These are phyloP conservation scores for Epichloe amarillans DNA, from an alignment of 2,329 filamentous ascomycete genomes.

Conservation along the genomic window DNA sequence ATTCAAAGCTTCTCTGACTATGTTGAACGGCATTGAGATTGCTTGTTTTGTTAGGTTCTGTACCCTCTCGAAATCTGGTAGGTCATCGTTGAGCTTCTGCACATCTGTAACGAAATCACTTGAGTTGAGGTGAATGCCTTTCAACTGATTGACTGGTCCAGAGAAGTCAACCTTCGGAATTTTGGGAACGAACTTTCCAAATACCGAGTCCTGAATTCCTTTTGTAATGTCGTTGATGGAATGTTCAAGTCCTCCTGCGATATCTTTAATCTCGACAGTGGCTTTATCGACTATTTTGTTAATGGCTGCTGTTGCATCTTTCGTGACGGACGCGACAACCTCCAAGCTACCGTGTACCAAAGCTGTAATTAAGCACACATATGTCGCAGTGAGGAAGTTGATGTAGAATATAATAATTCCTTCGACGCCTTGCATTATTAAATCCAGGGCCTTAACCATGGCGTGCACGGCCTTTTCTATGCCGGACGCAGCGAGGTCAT, in stretches of 20 bases:
- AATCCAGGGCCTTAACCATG: constrained; percentile 63
- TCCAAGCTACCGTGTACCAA: constrained; percentile 68
- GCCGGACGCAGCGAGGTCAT: constrained; percentile 66
- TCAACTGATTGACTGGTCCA: constrained; percentile 49
- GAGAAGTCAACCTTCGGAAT: constrained; percentile 50
- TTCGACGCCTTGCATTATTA: constrained; percentile 73
- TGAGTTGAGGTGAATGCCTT: constrained; percentile 54
- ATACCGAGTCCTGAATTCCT: constrained; percentile 30
- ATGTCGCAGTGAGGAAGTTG: constrained; percentile 81
- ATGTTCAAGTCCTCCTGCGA: constrained; percentile 33
- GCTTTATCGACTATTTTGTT: constrained; percentile 40
- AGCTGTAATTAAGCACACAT: constrained; percentile 77
- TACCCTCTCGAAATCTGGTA: constrained; percentile 74
- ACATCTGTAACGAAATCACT: constrained; percentile 56
- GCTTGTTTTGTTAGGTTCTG: constrained; percentile 67
- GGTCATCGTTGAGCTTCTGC: constrained; percentile 57
- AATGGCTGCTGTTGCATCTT: constrained; percentile 37
- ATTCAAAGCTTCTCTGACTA: constrained; percentile 62
- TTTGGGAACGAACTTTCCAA: constrained; percentile 33
- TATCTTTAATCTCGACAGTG: constrained; percentile 42
- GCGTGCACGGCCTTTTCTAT: constrained; percentile 71
- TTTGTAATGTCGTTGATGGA: constrained; percentile 37
- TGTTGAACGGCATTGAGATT: constrained; percentile 67
- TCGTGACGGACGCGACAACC: constrained; percentile 42
- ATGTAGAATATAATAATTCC: constrained; percentile 85